Evolutionary conservation across 2,329 filamentous ascomycete genomes (phyloP), one percentile per base, ranked within the genome.

Genomic region (Rhynchosporium agropyri): DNA sequence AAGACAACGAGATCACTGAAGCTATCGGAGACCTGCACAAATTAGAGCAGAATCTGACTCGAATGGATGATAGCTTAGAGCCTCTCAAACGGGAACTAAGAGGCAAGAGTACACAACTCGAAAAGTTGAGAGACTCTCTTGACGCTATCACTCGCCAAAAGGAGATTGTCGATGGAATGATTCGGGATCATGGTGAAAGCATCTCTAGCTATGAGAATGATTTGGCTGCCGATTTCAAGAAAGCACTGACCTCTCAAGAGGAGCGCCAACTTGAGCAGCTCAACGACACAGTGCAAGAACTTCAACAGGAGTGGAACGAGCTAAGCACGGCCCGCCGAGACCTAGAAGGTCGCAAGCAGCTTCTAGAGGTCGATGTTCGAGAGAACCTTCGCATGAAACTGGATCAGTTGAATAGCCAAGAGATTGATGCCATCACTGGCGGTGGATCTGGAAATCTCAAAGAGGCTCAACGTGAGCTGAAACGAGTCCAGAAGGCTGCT

Each of bases 1-100:
- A 96, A 69, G 91, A 96, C 67, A 94, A 98, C 73, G 86, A 95
- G 72, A 91, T 98, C 68, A 98, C 93, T 1, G 85, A 83, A 58
- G 91, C 93, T n/a, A 86, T 92, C 72, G 90, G 92, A 59, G 89
- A 94, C 63, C 77, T 94, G 51, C 89, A 93, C 71, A 96, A 94
- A 77, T 80, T 91, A 12, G 89, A 95, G 72, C 91, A 95, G 74
- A 85, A 86, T 73, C 83, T 90, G 67, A 83, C 86, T 38, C 90
- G 93, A 73, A 84, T 92, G 63, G 91, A 97, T 61, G 86, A 89
- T 65, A 90, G 91, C 65, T 94, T 93, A 69, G 90, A 90, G 33
- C 91, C 93, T 0, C 79, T 97, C 68, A 86, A 88, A 64, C 84
- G 88, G 61, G 91, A 97, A 72, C 78, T 97, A 54, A 84, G 88